Evolutionary conservation across 768 basidiomycete genomes (phyloP).

Genomic region (Phanerochaete carnosa): DNA sequence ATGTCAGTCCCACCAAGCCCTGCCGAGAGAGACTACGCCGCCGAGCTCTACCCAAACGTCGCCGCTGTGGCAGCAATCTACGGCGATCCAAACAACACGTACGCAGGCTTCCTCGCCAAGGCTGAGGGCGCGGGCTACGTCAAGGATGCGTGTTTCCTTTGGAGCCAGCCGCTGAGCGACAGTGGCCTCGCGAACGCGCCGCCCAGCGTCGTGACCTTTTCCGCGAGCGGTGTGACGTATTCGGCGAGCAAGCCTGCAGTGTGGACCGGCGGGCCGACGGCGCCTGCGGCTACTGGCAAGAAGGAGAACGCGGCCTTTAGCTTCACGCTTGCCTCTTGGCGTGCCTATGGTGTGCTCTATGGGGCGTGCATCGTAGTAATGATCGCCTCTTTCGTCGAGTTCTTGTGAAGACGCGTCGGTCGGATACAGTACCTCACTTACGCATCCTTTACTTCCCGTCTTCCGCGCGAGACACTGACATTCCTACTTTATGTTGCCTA

Average conservation of each 20-base stretch:
- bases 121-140: slow-evolving; percentile 35
- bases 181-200: slow-evolving; percentile 15
- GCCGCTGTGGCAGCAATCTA: slow-evolving; percentile 54
- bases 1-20: slow-evolving; percentile 39
- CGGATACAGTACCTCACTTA: no score
- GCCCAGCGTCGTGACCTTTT: neutral
- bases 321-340: neutral
- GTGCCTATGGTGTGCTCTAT: slow-evolving; percentile 7
- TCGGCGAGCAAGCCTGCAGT: neutral
- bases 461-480: neutral
- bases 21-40: slow-evolving; percentile 35
- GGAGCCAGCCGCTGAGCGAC: slow-evolving; percentile 51
- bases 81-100: slow-evolving; percentile 61
- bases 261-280: neutral
- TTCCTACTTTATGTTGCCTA: neutral
- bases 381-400: slow-evolving; percentile 6
- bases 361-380: slow-evolving; percentile 7
- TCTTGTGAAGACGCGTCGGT: neutral
- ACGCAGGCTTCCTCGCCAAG: slow-evolving; percentile 43
- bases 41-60: slow-evolving; percentile 53
- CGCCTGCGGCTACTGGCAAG: neutral
- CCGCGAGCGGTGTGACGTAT: neutral
- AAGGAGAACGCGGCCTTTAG: neutral
- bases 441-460: neutral
- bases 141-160: slow-evolving; percentile 46